These are phyloP conservation scores for Globisporangium splendens DNA, from an alignment of 352 stramenopile genomes.

Conservation along the genomic window DNA sequence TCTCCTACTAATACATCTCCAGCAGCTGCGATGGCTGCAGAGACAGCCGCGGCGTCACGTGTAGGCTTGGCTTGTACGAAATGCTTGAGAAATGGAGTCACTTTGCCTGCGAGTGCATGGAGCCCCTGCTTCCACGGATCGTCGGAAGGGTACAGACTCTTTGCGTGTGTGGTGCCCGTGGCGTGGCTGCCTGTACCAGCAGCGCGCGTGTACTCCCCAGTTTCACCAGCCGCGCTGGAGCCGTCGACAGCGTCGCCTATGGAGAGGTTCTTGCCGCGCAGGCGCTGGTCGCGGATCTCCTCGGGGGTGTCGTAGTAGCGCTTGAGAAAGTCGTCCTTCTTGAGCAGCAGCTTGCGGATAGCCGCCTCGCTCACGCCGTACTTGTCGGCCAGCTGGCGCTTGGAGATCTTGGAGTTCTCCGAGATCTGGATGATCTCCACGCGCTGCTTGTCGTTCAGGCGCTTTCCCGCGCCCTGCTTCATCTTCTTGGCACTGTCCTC, in stretches of 20 bases:
- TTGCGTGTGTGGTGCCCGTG: conserved; percentile 13
- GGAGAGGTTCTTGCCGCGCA: conserved; percentile 58
- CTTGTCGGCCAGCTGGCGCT: conserved; percentile 71
- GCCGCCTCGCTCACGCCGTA: conserved; percentile 77
- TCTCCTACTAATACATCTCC: neutral
- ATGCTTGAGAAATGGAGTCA: conserved; percentile 60
- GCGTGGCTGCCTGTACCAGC: neutral
- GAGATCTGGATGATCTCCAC: conserved; percentile 83
- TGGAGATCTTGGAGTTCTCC: conserved; percentile 74
- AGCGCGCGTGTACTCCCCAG: neutral
- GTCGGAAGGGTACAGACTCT: conserved; percentile 56
- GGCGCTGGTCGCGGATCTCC: conserved; percentile 65
- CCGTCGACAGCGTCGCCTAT: conserved; percentile 17
- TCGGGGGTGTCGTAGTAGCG: conserved; percentile 80
- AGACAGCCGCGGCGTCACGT: conserved; percentile 11
- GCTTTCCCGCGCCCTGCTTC: conserved; percentile 67
- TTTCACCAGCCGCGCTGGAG: neutral
- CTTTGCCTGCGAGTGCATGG: conserved; percentile 36
- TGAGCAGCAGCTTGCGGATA: conserved; percentile 76
- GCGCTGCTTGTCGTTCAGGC: conserved; percentile 77
- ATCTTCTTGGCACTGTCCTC: conserved; percentile 51
- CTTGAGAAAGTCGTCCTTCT: conserved; percentile 77
- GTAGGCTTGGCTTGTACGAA: conserved; percentile 37
- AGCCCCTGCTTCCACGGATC: conserved; percentile 73
- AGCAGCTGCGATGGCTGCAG: conserved; percentile 13